Evolutionary conservation across 208 protist genomes (phyloP).

Genomic region (Dictyostelium gargantuum): DNA sequence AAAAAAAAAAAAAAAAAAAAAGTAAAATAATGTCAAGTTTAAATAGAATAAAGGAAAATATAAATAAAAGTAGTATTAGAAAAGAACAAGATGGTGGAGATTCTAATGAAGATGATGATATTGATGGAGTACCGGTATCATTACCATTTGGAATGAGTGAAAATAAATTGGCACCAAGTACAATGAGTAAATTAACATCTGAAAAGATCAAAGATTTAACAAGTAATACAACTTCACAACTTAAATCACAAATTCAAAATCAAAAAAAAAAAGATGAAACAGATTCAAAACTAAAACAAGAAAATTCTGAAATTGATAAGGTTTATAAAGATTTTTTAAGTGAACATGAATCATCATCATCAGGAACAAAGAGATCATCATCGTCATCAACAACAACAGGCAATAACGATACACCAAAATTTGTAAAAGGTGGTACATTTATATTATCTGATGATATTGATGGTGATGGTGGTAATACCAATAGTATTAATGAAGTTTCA

Average conservation of each 20-base stretch:
- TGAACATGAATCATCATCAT: background rate
- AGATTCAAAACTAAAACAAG: background rate
- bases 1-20: too few relatives aligned
- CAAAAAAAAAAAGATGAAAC: slow-evolving; percentile 16
- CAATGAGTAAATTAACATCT: background rate
- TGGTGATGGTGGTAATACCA: background rate
- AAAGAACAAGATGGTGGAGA: background rate
- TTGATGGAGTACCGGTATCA: background rate
- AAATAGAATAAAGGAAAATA: background rate
- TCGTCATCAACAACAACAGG: background rate
- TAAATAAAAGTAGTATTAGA: background rate
- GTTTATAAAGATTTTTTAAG: background rate
- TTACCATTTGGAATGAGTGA: background rate
- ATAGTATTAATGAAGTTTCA: background rate
- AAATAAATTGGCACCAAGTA: background rate
- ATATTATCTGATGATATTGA: background rate
- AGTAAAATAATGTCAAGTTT: background rate
- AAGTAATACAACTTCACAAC: background rate
- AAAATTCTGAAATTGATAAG: background rate
- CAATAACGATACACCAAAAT: background rate
- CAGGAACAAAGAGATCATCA: background rate
- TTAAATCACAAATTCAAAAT: background rate
- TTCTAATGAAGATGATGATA: background rate
- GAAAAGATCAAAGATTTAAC: background rate
- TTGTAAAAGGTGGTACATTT: slow-evolving; percentile 13